Evolutionary conservation across 805 yeast genomes (phyloP).

Genomic region (Pichia rugopelliculosa): DNA sequence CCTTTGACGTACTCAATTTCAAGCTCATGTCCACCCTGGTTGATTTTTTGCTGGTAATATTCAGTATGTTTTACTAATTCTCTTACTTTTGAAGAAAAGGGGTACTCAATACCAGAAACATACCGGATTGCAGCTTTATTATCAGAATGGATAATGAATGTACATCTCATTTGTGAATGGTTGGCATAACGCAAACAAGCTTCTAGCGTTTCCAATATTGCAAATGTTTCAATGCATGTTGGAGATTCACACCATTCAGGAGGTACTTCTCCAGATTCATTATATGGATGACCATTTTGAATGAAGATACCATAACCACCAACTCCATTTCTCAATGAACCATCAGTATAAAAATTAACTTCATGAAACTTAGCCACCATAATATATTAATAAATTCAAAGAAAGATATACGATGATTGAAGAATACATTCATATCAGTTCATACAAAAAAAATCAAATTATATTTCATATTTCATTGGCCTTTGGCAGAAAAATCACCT

Average conservation of each 20-base stretch:
- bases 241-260: background rate
- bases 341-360: background rate
- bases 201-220: background rate
- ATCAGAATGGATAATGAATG: too few species aligned
- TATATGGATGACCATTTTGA: background rate
- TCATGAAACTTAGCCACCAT: too few species aligned
- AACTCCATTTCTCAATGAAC: background rate
- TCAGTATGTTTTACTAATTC: background rate
- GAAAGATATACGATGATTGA: too few species aligned
- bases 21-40: background rate
- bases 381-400: background rate
- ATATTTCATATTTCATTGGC: too few species aligned
- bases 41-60: background rate
- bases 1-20: background rate
- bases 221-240: background rate
- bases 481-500: background rate
- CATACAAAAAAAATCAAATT: too few species aligned
- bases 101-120: background rate
- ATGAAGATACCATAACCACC: background rate
- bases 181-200: background rate
- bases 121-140: too few species aligned
- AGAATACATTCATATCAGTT: too few species aligned
- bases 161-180: background rate
- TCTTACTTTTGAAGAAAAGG: background rate
- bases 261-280: background rate